Evolutionary conservation across 306 rosid species (phyloP), one percentile per base, ranked within the genome.

Genomic region (Pyrus bretschneideri): DNA sequence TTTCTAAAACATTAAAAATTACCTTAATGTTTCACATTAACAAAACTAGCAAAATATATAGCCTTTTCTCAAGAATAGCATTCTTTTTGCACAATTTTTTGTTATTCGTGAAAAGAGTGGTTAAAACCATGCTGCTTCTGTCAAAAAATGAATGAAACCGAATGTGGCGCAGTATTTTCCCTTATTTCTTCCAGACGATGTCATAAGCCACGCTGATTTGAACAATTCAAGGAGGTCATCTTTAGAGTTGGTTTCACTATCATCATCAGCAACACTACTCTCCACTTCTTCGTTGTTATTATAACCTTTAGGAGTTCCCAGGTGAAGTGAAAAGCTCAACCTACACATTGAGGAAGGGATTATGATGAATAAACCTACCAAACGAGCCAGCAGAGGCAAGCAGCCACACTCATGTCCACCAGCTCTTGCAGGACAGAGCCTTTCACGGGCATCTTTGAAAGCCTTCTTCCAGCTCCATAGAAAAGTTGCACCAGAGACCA

Each of bases 381-480:
- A 83, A 82, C 90, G 88, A 81, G 96, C 83, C 76, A 82, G 83
- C 79, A 90, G 46, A 69, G 89, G 88, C 86, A 90, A 83, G 87
- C 97, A 93, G 80, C 94, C 97, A 79, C 97, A 93, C 63, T 81
- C 89, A 75, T 79, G 97, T 44, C 96, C 96, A 51, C 85, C 90
- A 40, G 91, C 90, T 75, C 94, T 93, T 77, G 87, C 84, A 71
- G 98, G 98, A 77, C 98, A 93, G 84, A 93, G 90, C 85, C 96
- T 93, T 84, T 93, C 95, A 80, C 95, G 85, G 46, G 95, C 84
- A 81, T 89, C 98, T 79, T 85, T 88, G 80, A 93, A 93, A 86
- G 98, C 94, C 69, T 87, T 91, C 79, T 85, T 88, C 98, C 73
- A 93, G 86, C 75, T 89, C 93, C 71, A 89, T 80, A 45, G 96